Percentiles rank a stretch among this genome's conserved stretches.
Evolutionary conservation across 2,329 filamentous ascomycete genomes (phyloP).

Genomic region (Venturia effusa): DNA sequence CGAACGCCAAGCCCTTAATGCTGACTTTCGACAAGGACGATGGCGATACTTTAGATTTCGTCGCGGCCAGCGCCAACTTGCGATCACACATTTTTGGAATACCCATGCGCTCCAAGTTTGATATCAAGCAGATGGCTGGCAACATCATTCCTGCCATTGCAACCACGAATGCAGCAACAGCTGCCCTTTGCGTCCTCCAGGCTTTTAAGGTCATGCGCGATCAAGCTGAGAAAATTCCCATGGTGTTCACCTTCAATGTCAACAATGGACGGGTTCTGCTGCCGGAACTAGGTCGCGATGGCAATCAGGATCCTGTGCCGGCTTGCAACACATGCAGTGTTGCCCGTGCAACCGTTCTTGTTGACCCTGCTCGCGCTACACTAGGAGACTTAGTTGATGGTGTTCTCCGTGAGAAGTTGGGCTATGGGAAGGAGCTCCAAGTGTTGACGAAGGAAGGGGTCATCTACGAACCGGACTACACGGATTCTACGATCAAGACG

Average conservation of each 20-base stretch:
- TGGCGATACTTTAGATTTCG: constrained; percentile 87
- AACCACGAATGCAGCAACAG: constrained; percentile 94
- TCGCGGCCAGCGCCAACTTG: constrained; percentile 80
- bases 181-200: constrained; percentile 82
- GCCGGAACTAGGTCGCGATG: constrained; percentile 39
- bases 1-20: constrained; percentile 38
- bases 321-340: constrained; percentile 77
- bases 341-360: constrained; percentile 53
- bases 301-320: constrained; percentile 51
- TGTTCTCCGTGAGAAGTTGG: constrained; percentile 58
- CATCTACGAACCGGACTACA: constrained; percentile 84
- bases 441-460: constrained; percentile 63
- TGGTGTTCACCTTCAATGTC: constrained; percentile 72
- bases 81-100: constrained; percentile 85
- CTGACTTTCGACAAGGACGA: constrained; percentile 97
- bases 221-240: constrained; percentile 61
- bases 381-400: constrained; percentile 69
- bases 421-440: constrained; percentile 72
- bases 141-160: constrained; percentile 99
- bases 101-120: constrained; percentile 79
- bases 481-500: constrained; percentile 73
- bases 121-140: constrained; percentile 97
- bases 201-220: constrained; percentile 79
- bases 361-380: constrained; percentile 62
- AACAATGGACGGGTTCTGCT: constrained; percentile 49